Percentiles rank a stretch among this genome's conserved stretches.
Conservation (phyloP, 2,329 filamentous ascomycete genomes). For the Plenodomus lindquistii region DNA sequence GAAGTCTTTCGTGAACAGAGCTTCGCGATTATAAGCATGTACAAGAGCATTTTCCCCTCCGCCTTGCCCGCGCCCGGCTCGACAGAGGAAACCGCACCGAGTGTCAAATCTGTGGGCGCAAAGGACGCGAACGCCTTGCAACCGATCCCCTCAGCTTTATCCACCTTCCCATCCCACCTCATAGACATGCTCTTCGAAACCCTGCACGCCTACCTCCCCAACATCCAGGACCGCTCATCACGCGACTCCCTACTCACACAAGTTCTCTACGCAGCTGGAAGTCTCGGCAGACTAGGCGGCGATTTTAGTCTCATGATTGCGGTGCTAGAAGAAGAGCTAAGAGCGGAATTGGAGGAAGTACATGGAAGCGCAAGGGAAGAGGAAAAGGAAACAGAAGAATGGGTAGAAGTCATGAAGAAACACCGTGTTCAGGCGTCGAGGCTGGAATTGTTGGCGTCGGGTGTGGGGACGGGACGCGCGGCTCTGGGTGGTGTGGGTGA, state of each 20-base stretch:
- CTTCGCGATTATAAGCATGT: constrained; percentile 94
- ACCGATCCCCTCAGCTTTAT: constrained; percentile 73
- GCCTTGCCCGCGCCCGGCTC: constrained; percentile 50
- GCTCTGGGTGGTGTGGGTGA: constrained; percentile 20
- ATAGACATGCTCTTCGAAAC: constrained; percentile 80
- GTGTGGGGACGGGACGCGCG: constrained; percentile 43
- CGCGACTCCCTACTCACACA: constrained; percentile 89
- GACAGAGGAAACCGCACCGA: constrained; percentile 25
- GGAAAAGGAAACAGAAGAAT: constrained; percentile 61
- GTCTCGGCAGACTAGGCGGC: constrained; percentile 83
- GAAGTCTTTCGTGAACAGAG: constrained; percentile 98
- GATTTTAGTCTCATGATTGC: constrained; percentile 92
- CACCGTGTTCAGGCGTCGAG: constrained; percentile 83
- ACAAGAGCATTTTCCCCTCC: constrained; percentile 81
- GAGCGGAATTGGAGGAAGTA: constrained; percentile 42
- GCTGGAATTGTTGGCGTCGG: constrained; percentile 60
- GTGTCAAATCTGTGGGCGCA: constrained; percentile 23
- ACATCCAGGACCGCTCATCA: constrained; percentile 76
- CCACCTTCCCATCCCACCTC: constrained; percentile 83
- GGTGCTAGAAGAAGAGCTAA: constrained; percentile 54
- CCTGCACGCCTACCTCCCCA: constrained; percentile 75
- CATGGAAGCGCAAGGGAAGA: constrained; percentile 46
- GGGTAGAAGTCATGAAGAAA: constrained; percentile 87
- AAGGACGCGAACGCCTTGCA: constrained; percentile 42
- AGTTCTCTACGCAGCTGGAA: constrained; percentile 89